Evolutionary conservation across 2,329 filamentous ascomycete genomes (phyloP).

Genomic region (Alternaria gansuensis): DNA sequence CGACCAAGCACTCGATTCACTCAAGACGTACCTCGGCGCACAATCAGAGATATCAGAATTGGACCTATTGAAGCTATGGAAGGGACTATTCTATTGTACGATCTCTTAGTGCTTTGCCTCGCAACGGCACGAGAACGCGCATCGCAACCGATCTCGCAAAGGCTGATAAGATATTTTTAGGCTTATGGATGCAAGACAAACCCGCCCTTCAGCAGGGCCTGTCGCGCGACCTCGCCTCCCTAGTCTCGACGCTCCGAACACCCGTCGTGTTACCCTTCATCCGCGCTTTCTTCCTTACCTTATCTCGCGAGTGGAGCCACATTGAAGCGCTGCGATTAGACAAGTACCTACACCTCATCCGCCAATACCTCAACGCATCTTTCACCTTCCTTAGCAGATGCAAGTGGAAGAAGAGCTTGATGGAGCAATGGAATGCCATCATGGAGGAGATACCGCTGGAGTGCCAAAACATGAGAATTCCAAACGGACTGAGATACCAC

Average conservation of each 20-base stretch:
- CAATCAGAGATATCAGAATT: slow-evolving; percentile 68
- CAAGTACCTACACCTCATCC: slow-evolving; percentile 88
- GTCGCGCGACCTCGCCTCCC: slow-evolving; percentile 76
- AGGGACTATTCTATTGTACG: slow-evolving; percentile 85
- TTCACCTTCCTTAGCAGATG: slow-evolving; percentile 62
- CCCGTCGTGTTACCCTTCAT: slow-evolving; percentile 56
- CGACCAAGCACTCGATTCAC: slow-evolving; percentile 77
- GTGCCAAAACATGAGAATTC: slow-evolving; percentile 66
- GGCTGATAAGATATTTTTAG: slow-evolving; percentile 48
- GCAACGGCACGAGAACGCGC: neutral
- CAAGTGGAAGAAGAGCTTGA: slow-evolving; percentile 51
- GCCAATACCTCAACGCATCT: slow-evolving; percentile 78
- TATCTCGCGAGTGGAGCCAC: slow-evolving; percentile 60
- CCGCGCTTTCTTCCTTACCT: slow-evolving; percentile 62
- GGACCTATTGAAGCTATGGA: slow-evolving; percentile 90
- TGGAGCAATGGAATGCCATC: slow-evolving; percentile 59
- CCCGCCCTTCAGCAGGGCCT: slow-evolving; percentile 87
- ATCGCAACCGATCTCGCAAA: neutral
- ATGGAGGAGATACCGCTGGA: slow-evolving; percentile 58
- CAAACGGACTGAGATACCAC: slow-evolving; percentile 86
- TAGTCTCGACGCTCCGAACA: slow-evolving; percentile 68
- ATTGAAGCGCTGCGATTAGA: slow-evolving; percentile 72
- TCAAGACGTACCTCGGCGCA: slow-evolving; percentile 78
- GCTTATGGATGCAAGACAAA: slow-evolving; percentile 92
- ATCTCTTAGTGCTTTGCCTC: neutral